A percentile compares a stretch with the other conserved stretches of the same genome.
phyloP scores from a whole-genome alignment of 2,329 filamentous ascomycete genomes.

The Furcasterigmium furcatum region DNA sequence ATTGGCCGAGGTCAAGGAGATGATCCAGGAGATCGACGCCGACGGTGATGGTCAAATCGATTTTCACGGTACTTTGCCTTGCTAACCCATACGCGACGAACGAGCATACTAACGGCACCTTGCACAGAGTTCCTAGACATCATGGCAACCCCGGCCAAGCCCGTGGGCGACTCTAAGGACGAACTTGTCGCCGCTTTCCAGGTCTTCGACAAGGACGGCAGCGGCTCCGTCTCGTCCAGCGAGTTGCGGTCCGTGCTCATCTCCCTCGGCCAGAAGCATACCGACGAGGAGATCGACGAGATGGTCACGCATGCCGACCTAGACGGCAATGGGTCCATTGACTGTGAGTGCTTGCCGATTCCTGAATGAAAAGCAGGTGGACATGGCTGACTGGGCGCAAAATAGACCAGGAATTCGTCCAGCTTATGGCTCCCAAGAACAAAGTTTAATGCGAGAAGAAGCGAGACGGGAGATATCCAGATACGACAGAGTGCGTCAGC shows the following conservation, averaged over 20 bases:
- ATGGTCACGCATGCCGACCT: constrained; percentile 14
- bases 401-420: constrained; percentile 14
- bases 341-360: constrained; percentile 12
- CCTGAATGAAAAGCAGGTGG: neutral
- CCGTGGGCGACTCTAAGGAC: constrained; percentile 9
- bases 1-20: constrained; percentile 13
- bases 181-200: constrained; percentile 14
- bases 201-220: constrained; percentile 15
- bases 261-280: constrained; percentile 14
- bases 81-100: neutral
- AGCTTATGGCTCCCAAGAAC: constrained; percentile 14
- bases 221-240: constrained; percentile 13
- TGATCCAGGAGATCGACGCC: constrained; percentile 13
- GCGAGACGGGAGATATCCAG: too few species aligned
- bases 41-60: constrained; percentile 13
- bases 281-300: constrained; percentile 15
- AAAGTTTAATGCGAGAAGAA: neutral
- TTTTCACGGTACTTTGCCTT: constrained; percentile 7
- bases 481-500: too few species aligned
- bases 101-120: neutral
- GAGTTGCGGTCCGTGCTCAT: constrained; percentile 14
- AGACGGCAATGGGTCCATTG: constrained; percentile 14
- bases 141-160: constrained; percentile 12
- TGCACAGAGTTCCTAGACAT: constrained; percentile 12
- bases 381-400: neutral